These are phyloP conservation scores for Eimeria praecox DNA, from an alignment of 169 alveolate genomes.

Conservation along the genomic window DNA sequence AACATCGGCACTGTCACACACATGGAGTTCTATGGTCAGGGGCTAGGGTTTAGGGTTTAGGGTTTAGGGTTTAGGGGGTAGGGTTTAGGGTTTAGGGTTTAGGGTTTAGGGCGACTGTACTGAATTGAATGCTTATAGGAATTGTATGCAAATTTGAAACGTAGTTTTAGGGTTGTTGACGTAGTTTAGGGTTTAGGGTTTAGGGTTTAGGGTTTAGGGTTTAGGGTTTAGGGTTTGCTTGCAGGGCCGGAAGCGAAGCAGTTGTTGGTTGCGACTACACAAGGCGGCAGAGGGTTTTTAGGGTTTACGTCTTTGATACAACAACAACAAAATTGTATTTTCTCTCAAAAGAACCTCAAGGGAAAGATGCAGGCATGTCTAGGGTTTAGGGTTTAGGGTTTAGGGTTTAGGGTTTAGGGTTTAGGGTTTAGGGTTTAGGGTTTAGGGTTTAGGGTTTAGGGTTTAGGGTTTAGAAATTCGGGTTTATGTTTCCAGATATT, in stretches of 20 bases:
- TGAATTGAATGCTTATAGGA: too few species aligned
- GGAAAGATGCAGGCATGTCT: conserved; percentile 52
- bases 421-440: not conserved
- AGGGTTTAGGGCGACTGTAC: too few species aligned
- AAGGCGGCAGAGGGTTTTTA: conserved; percentile 71
- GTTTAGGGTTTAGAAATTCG: not conserved
- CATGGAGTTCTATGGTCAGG: conserved; percentile 66
- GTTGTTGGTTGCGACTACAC: conserved; percentile 77
- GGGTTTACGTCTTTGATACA: conserved; percentile 84
- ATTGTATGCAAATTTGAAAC: too few species aligned
- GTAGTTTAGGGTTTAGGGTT: not conserved
- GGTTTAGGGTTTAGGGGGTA: too few species aligned
- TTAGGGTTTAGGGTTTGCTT: conserved; percentile 31
- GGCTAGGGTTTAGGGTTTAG: not conserved
- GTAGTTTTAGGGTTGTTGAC: too few species aligned
- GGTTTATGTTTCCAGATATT: not conserved
- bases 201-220: conserved; percentile 58
- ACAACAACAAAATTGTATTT: conserved; percentile 83
- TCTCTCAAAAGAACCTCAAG: conserved; percentile 82
- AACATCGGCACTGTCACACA: conserved; percentile 79
- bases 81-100: too few species aligned
- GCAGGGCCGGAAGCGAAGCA: conserved; percentile 65
- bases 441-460: not conserved
- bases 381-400: not conserved
- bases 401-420: not conserved